phyloP scores from a whole-genome alignment of 176 grass and related monocot species.

The Phyllostachys edulis region DNA sequence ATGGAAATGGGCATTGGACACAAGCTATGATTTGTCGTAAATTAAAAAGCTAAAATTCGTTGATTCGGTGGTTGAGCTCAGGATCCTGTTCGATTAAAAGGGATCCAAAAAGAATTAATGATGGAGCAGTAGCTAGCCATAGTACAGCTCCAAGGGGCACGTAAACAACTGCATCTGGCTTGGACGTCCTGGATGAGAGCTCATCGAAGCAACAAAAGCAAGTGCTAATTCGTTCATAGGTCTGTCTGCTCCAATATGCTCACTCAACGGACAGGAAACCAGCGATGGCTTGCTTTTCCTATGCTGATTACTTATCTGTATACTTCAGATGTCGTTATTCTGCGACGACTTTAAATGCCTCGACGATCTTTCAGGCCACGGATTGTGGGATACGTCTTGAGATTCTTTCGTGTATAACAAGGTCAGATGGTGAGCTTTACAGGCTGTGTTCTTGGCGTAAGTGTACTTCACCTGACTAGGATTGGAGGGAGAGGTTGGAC shows the following conservation, averaged over 20 bases:
- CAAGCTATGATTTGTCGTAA: background rate
- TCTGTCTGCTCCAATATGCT: background rate
- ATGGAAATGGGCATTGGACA: background rate
- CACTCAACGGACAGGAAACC: background rate
- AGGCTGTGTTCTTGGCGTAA: background rate
- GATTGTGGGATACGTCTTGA: background rate
- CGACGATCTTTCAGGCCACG: conserved; percentile 19
- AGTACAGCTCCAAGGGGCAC: background rate
- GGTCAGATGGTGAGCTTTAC: background rate
- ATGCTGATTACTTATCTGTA: background rate
- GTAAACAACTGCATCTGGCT: background rate
- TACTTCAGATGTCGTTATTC: background rate
- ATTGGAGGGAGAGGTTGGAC: background rate
- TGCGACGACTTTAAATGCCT: conserved; percentile 16
- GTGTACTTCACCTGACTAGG: background rate
- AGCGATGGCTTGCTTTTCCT: background rate
- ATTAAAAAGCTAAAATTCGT: background rate
- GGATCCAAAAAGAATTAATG: background rate
- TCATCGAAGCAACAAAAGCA: background rate
- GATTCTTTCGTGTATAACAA: conserved; percentile 23
- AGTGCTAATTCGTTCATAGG: background rate
- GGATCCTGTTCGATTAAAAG: background rate
- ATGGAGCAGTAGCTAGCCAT: background rate
- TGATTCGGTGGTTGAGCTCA: background rate
- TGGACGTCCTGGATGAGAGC: background rate